Percentiles rank a stretch among this genome's conserved stretches.
Conservation (phyloP, 2,329 filamentous ascomycete genomes). For the Didymosphaeria variabile region DNA sequence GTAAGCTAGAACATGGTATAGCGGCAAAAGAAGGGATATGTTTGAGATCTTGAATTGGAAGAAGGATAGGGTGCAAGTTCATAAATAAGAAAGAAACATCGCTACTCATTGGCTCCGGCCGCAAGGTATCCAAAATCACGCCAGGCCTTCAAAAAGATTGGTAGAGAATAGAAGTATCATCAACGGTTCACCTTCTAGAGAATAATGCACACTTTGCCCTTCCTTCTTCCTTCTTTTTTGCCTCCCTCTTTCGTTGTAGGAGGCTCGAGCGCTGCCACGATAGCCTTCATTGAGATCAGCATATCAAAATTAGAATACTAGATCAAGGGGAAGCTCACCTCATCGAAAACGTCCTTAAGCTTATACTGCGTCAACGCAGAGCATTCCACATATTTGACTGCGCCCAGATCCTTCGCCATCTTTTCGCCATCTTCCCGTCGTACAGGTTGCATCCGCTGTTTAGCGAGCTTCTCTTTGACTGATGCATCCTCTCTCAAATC, state of each 20-base stretch:
- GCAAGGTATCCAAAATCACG: conserved; percentile 52
- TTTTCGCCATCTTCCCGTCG: conserved; percentile 90
- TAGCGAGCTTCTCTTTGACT: conserved; percentile 88
- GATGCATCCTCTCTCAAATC: conserved; percentile 90
- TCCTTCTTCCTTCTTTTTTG: conserved; percentile 37
- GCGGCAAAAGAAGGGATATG: conserved; percentile 10
- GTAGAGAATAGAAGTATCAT: conserved; percentile 36
- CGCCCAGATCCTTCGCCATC: conserved; percentile 97
- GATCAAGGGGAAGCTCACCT: conserved; percentile 67
- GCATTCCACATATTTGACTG: conserved; percentile 99
- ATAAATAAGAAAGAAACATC: conserved; percentile 43
- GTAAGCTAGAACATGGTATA: background rate
- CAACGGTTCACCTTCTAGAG: conserved; percentile 38
- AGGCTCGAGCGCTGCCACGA: conserved; percentile 93
- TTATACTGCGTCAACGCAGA: conserved; percentile 98
- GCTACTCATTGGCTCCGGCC: conserved; percentile 52
- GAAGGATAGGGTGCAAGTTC: conserved; percentile 32
- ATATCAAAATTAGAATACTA: background rate
- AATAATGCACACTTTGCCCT: conserved; percentile 47
- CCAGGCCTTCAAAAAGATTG: conserved; percentile 42
- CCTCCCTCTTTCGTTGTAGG: conserved; percentile 71
- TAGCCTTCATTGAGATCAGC: conserved; percentile 69
- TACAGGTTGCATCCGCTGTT: conserved; percentile 96
- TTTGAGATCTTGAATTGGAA: conserved; percentile 21
- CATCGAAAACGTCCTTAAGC: conserved; percentile 98